These are phyloP conservation scores for Pseudogymnoascus sp. DNA, from an alignment of 2,329 filamentous ascomycete species.

Conservation along the genomic window DNA sequence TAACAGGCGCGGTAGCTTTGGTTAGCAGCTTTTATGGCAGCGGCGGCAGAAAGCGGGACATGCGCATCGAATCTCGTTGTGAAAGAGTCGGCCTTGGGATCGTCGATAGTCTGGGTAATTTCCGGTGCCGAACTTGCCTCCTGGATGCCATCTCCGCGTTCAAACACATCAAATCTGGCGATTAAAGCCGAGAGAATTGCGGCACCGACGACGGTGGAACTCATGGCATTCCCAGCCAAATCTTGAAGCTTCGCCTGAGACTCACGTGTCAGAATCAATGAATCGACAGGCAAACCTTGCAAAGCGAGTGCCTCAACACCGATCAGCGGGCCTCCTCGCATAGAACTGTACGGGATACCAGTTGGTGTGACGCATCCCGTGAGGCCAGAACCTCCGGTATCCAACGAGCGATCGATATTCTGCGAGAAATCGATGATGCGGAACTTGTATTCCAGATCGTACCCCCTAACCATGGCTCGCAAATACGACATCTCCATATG, in stretches of 20 bases:
- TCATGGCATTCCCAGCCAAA: constrained; percentile 75
- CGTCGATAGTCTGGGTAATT: not conserved
- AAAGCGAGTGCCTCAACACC: constrained; percentile 56
- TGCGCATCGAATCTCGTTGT: constrained; percentile 9
- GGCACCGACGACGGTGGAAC: constrained; percentile 60
- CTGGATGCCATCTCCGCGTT: constrained; percentile 9
- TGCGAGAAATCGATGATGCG: constrained; percentile 59
- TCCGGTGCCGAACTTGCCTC: not conserved
- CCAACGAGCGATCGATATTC: constrained; percentile 56
- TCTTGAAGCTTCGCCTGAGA: constrained; percentile 55
- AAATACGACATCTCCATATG: constrained; percentile 56
- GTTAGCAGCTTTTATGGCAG: constrained; percentile 18
- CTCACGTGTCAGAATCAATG: constrained; percentile 57
- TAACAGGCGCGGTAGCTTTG: constrained; percentile 41
- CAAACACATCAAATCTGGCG: constrained; percentile 14
- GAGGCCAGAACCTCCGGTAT: constrained; percentile 45
- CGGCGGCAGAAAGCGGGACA: constrained; percentile 10
- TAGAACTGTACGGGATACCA: constrained; percentile 53
- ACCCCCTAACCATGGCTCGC: constrained; percentile 38
- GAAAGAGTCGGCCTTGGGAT: not conserved
- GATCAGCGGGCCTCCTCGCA: constrained; percentile 50
- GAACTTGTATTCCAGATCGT: constrained; percentile 52
- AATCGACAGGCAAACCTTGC: constrained; percentile 60
- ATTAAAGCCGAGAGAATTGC: constrained; percentile 53
- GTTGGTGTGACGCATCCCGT: constrained; percentile 60